Conservation (phyloP, 2,329 filamentous ascomycete genomes). For the Fusarium albosuccineum region DNA sequence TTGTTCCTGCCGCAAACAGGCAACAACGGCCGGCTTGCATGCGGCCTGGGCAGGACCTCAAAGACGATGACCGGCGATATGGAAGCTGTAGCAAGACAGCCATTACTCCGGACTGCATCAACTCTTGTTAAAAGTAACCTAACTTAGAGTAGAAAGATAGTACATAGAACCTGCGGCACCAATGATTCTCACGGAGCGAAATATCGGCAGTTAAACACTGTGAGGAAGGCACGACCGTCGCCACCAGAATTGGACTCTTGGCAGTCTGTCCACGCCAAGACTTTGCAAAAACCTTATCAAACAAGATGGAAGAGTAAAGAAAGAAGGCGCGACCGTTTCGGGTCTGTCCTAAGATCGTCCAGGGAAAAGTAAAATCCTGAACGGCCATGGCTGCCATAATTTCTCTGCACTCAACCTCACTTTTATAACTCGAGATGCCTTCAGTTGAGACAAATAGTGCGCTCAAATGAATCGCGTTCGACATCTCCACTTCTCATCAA, state of each 20-base stretch:
- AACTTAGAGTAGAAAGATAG: too few species aligned
- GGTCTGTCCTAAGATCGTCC: background rate
- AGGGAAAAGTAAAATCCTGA: background rate
- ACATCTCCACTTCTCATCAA: background rate
- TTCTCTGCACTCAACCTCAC: background rate
- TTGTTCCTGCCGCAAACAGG: slow-evolving; percentile 7
- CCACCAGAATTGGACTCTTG: slow-evolving; percentile 25
- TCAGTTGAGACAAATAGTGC: background rate
- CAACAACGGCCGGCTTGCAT: background rate
- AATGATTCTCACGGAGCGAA: background rate
- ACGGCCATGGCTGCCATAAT: background rate
- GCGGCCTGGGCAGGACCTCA: too few species aligned
- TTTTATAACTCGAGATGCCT: background rate
- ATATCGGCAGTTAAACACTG: slow-evolving; percentile 3
- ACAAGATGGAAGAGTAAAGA: slow-evolving; percentile 1
- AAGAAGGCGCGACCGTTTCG: slow-evolving; percentile 4
- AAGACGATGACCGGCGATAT: too few species aligned
- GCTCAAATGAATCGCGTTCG: background rate
- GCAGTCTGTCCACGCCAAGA: slow-evolving; percentile 24
- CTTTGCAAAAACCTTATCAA: slow-evolving; percentile 8
- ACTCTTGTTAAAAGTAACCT: too few species aligned
- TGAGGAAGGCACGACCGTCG: slow-evolving; percentile 8
- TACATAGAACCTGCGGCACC: too few species aligned
- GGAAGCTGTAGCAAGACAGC: too few species aligned
- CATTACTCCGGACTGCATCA: too few species aligned